Conservation (phyloP, 2,329 filamentous ascomycete genomes). For the Fusarium duplospermum region DNA sequence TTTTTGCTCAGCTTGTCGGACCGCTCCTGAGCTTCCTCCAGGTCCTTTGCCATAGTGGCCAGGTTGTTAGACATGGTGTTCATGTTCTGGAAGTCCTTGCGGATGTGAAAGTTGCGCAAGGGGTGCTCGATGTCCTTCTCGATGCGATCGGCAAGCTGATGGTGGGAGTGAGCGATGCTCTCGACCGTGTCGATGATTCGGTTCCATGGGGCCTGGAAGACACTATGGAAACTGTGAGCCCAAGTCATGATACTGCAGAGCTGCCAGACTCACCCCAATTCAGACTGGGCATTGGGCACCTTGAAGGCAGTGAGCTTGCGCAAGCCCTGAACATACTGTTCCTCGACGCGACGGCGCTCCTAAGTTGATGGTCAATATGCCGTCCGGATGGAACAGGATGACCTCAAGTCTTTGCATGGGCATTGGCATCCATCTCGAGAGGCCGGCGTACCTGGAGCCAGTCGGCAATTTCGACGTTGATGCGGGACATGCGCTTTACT, state of each 20-base stretch:
- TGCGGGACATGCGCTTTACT: conserved; percentile 84
- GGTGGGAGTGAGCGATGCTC: conserved; percentile 84
- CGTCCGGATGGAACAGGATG: background rate
- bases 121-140: conserved; percentile 89
- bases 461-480: conserved; percentile 93
- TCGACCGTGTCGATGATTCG: conserved; percentile 85
- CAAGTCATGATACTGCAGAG: background rate
- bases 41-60: conserved; percentile 80
- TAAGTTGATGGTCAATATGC: conserved; percentile 53
- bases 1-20: conserved; percentile 86
- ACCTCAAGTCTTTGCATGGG: background rate
- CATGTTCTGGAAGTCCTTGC: conserved; percentile 84
- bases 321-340: conserved; percentile 85
- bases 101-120: conserved; percentile 78
- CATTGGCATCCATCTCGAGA: conserved; percentile 16
- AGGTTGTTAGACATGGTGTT: conserved; percentile 85
- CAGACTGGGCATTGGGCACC: conserved; percentile 78
- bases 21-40: conserved; percentile 86
- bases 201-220: conserved; percentile 92
- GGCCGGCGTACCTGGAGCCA: conserved; percentile 84
- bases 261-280: conserved; percentile 79
- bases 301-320: conserved; percentile 82
- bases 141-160: conserved; percentile 82
- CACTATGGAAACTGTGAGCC: conserved; percentile 63
- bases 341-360: conserved; percentile 94